phyloP scores from a whole-genome alignment of 768 basidiomycete genomes.

The Tephrocybe sp. region DNA sequence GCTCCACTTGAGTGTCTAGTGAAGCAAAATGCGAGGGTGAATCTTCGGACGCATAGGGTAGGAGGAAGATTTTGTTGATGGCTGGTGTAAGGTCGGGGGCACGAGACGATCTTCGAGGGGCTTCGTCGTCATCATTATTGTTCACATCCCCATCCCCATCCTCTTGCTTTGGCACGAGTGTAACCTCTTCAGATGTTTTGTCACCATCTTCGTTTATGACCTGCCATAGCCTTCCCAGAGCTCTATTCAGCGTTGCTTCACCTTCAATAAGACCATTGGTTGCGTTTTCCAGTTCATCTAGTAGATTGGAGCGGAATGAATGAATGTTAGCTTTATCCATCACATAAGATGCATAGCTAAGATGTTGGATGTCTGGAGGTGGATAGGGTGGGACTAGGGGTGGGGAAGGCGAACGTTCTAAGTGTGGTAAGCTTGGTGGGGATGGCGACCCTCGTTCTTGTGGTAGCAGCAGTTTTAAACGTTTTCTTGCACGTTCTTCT shows the following conservation, averaged over 20 bases:
- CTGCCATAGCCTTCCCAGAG: conserved; percentile 79
- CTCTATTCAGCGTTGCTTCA: conserved; percentile 67
- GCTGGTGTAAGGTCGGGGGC: conserved; percentile 67
- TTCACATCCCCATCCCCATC: conserved; percentile 59
- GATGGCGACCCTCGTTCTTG: conserved; percentile 63
- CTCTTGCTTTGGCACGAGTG: conserved; percentile 64
- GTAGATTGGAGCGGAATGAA: conserved; percentile 73
- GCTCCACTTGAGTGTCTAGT: conserved; percentile 65
- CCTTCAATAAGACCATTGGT: conserved; percentile 85
- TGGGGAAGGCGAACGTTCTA: conserved; percentile 73
- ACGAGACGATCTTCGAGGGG: conserved; percentile 43
- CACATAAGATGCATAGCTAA: conserved; percentile 80
- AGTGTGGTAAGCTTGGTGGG: conserved; percentile 70
- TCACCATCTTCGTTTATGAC: conserved; percentile 73
- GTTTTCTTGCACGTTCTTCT: conserved; percentile 82
- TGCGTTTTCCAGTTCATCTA: conserved; percentile 78
- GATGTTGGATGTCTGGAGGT: conserved; percentile 61
- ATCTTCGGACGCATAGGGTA: conserved; percentile 44
- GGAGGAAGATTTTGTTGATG: conserved; percentile 65
- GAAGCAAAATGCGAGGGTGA: conserved; percentile 60
- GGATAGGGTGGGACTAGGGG: conserved; percentile 77
- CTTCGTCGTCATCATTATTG: conserved; percentile 27
- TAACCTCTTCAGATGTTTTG: conserved; percentile 28
- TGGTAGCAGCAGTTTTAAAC: conserved; percentile 67
- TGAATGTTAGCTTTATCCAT: conserved; percentile 83